A percentile compares a stretch with the other conserved stretches of the same genome.
These are phyloP conservation scores for Prunus mume DNA, from an alignment of 306 rosid species.

Conservation along the genomic window DNA sequence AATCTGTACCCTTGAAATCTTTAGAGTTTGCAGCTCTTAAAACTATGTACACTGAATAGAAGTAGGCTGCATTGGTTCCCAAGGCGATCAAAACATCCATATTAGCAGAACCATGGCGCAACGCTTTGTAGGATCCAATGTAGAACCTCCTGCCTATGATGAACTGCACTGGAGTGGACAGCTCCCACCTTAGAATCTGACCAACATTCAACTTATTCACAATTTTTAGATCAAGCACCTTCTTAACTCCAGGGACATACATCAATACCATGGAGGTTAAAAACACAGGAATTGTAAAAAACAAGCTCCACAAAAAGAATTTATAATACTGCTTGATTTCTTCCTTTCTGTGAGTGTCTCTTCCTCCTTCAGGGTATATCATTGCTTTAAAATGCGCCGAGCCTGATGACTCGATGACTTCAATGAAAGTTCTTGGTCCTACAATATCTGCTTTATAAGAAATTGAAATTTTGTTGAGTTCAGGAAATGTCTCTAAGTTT, in stretches of 20 bases:
- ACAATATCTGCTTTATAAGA: slow-evolving; percentile 58
- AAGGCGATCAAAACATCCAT: slow-evolving; percentile 84
- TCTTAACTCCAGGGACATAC: slow-evolving; percentile 60
- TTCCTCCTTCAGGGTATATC: slow-evolving; percentile 54
- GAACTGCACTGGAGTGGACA: slow-evolving; percentile 72
- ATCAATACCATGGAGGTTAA: slow-evolving; percentile 78
- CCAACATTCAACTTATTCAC: slow-evolving; percentile 64
- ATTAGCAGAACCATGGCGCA: slow-evolving; percentile 64
- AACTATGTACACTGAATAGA: slow-evolving; percentile 68
- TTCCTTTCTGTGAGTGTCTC: slow-evolving; percentile 38
- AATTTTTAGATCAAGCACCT: slow-evolving; percentile 45
- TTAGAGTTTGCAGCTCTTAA: slow-evolving; percentile 53
- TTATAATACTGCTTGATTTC: slow-evolving; percentile 53
- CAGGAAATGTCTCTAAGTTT: slow-evolving; percentile 16
- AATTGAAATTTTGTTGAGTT: slow-evolving; percentile 46
- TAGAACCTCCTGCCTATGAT: slow-evolving; percentile 71
- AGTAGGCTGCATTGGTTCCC: slow-evolving; percentile 90
- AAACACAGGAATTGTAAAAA: slow-evolving; percentile 66
- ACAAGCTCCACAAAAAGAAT: slow-evolving; percentile 59
- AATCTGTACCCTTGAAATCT: slow-evolving; percentile 63
- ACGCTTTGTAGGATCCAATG: slow-evolving; percentile 60
- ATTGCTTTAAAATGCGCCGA: slow-evolving; percentile 57
- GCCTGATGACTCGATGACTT: slow-evolving; percentile 60
- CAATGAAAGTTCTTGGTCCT: slow-evolving; percentile 76
- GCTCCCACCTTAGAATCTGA: slow-evolving; percentile 59